Evolutionary conservation across 345 rosid genomes (phyloP).

Genomic region (Rhodamnia argentea): DNA sequence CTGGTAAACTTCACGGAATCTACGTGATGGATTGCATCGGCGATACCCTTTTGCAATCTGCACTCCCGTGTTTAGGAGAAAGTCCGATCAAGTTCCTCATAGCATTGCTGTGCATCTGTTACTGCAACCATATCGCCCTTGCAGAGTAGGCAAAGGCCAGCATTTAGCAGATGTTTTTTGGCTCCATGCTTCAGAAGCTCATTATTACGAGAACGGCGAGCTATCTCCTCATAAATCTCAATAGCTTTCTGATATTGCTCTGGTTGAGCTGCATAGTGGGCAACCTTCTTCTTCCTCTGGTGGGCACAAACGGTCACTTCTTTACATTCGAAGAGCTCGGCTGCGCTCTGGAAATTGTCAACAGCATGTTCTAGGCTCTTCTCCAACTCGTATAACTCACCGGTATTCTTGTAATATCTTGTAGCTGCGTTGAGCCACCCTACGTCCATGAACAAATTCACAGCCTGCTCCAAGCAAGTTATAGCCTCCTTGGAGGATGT

Average conservation of each 20-base stretch:
- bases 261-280: conserved; percentile 81
- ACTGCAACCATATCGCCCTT: conserved; percentile 81
- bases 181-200: conserved; percentile 91
- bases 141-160: conserved; percentile 92
- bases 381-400: conserved; percentile 50
- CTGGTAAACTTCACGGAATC: conserved; percentile 75
- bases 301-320: conserved; percentile 82
- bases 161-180: conserved; percentile 90
- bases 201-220: conserved; percentile 50
- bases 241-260: conserved; percentile 77
- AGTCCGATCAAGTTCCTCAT: conserved; percentile 93
- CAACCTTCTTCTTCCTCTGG: conserved; percentile 92
- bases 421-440: conserved; percentile 97
- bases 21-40: conserved; percentile 85
- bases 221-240: conserved; percentile 84
- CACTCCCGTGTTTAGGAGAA: conserved; percentile 81
- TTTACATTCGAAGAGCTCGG: conserved; percentile 71
- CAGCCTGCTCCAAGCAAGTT: background rate
- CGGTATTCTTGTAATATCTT: conserved; percentile 88
- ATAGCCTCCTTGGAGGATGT: background rate
- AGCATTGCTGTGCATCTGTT: conserved; percentile 74
- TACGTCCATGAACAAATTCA: conserved; percentile 62
- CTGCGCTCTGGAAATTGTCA: conserved; percentile 58
- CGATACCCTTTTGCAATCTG: conserved; percentile 64
- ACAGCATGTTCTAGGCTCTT: conserved; percentile 52